phyloP scores from a whole-genome alignment of 768 basidiomycete genomes.

The Sutorius australiensis region DNA sequence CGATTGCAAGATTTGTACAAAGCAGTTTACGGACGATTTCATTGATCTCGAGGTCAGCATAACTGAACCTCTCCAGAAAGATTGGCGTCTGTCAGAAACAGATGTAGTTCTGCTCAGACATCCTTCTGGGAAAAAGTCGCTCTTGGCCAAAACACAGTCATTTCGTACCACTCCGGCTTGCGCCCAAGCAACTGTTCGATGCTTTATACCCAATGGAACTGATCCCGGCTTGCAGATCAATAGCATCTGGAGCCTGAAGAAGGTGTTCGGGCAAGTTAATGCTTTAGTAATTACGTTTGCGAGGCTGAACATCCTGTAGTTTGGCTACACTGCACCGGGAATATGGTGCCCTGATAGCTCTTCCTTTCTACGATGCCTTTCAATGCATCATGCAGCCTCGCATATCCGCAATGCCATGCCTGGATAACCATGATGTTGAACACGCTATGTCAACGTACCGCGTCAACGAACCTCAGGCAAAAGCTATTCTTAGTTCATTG shows the following conservation, averaged over 20 bases:
- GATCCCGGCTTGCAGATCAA: slow-evolving; percentile 64
- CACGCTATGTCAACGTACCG: slow-evolving; percentile 64
- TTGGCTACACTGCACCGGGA: slow-evolving; percentile 90
- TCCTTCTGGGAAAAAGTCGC: slow-evolving; percentile 45
- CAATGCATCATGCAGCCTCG: slow-evolving; percentile 66
- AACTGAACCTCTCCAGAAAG: slow-evolving; percentile 52
- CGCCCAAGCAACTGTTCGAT: slow-evolving; percentile 58
- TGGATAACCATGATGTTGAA: slow-evolving; percentile 51
- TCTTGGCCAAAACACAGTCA: slow-evolving; percentile 70
- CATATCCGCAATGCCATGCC: slow-evolving; percentile 44
- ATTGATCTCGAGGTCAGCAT: slow-evolving; percentile 73
- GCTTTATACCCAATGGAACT: slow-evolving; percentile 36
- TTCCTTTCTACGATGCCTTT: slow-evolving; percentile 79
- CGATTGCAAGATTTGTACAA: slow-evolving; percentile 61
- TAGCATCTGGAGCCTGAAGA: slow-evolving; percentile 70
- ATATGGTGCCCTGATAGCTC: slow-evolving; percentile 78
- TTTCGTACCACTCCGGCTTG: slow-evolving; percentile 42
- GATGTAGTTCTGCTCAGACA: slow-evolving; percentile 81
- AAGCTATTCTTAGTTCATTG: slow-evolving; percentile 77
- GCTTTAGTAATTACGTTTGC: not conserved
- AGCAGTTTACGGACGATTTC: slow-evolving; percentile 77
- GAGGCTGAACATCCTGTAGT: slow-evolving; percentile 40
- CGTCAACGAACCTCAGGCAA: slow-evolving; percentile 93
- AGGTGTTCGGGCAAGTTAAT: slow-evolving; percentile 67
- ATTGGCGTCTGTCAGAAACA: slow-evolving; percentile 75